Base-by-base conservation (phyloP, 306 rosid genomes). In the Acacia confusa region DNA sequence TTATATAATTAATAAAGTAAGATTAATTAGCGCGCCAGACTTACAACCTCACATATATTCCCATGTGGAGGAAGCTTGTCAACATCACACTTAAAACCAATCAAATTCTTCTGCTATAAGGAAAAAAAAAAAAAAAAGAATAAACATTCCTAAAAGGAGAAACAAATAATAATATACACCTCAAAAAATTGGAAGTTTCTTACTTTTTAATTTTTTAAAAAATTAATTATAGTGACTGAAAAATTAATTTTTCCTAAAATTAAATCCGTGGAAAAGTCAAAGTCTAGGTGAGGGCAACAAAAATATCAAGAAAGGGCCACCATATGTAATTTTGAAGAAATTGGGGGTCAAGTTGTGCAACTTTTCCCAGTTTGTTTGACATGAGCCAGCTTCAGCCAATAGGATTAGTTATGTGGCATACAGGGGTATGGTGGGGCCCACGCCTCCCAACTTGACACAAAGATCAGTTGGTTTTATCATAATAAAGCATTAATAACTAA, bases 321-420 rank as follows among this genome's bases (percentile, higher is more conserved):
- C 0, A 4, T 65, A 3, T 3, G 36, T 32, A 65, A 65, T 30
- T 16, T 32, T 32, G 4, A 14, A 65, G 38, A 65, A 65, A 19
- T 3, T 2, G 5, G 70, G 44, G 43, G 32, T 14, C 4, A 1
- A 14, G 8, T 16, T 15, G n/a, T 65, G 43, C 70, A 65, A 65
- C 2, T 30, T 15, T 16, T 16, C 4, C 13, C 3, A 65, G 4
- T 7, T 1, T 17, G n/a, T 2, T 22, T 58, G 32, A 58, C 65
- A 58, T 12, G 36, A 61, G 17, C 34, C 8, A 25, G 17, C 34
- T 0, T 53, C 57, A 24, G 73, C 87, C 85, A 80, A 80, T 82
- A 73, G 74, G 85, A 83, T 15, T 65, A 61, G 70, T 79, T 85
- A 78, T 88, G 89, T 88, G 91, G 83, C 84, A 75, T 65, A 28